Evolutionary conservation across 805 yeast species (phyloP).

Genomic region (Candida rishiriensis): DNA sequence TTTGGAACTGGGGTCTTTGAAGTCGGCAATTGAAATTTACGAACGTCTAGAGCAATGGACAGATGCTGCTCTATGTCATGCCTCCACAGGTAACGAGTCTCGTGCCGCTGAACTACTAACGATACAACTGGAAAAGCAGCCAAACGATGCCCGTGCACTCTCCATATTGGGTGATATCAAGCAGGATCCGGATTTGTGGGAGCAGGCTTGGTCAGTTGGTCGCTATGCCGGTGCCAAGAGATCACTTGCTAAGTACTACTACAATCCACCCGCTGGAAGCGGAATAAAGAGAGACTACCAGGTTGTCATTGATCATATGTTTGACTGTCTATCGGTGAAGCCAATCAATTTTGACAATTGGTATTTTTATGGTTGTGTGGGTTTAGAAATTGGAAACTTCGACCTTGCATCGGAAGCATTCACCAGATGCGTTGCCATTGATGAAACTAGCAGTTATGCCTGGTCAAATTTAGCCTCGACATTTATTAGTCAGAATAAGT

Average conservation of each 20-base stretch:
- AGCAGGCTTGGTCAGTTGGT: slow-evolving; percentile 81
- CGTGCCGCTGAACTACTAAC: slow-evolving; percentile 60
- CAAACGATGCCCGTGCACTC: slow-evolving; percentile 78
- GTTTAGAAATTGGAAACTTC: slow-evolving; percentile 66
- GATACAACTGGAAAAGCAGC: slow-evolving; percentile 48
- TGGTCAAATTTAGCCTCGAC: slow-evolving; percentile 94
- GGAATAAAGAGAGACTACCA: slow-evolving; percentile 48
- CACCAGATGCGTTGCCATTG: slow-evolving; percentile 82
- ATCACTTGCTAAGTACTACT: slow-evolving; percentile 70
- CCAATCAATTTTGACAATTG: slow-evolving; percentile 79
- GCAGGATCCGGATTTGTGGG: slow-evolving; percentile 74
- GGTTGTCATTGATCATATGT: slow-evolving; percentile 59
- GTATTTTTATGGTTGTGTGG: slow-evolving; percentile 91
- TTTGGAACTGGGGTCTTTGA: slow-evolving; percentile 77
- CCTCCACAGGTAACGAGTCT: slow-evolving; percentile 70
- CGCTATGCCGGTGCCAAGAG: slow-evolving; percentile 81
- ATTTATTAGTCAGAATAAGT: slow-evolving; percentile 56
- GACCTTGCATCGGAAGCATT: slow-evolving; percentile 87
- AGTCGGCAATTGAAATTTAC: slow-evolving; percentile 86
- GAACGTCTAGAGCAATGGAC: slow-evolving; percentile 69
- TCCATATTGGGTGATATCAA: slow-evolving; percentile 83
- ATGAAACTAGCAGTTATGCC: slow-evolving; percentile 72
- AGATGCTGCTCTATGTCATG: slow-evolving; percentile 88
- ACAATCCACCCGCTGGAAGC: slow-evolving; percentile 55
- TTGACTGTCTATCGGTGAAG: slow-evolving; percentile 67